Evolutionary conservation across 106 monocot genomes (phyloP), one percentile per base, ranked within the genome.

Genomic region (Triglochin maritima): DNA sequence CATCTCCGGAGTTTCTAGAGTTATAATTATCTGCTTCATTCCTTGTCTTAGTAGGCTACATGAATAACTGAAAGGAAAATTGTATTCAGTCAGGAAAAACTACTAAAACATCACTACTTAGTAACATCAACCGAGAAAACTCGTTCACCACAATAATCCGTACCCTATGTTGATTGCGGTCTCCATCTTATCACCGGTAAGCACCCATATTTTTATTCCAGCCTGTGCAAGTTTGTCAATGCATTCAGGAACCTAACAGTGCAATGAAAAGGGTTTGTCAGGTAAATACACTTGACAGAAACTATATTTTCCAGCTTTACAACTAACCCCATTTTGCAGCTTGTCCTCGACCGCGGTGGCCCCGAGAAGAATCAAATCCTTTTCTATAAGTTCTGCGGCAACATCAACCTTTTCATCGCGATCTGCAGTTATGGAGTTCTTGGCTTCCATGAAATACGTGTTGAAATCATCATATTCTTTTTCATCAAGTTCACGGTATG

Each of bases 91-190:
- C 29, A 29, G 29, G 29, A 29, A 29, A 29, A 29, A 29, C 29
- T 29, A 29, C 29, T 29, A 29, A 1, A 29, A 29, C 29, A 29
- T 29, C 29, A 29, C 29, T 29, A 29, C 29, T 29, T 29, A 1
- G 29, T 29, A 29, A 29, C 29, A 29, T 29, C 29, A 29, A 29
- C 1, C 29, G 29, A 29, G 29, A 29, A 29, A 29, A 29, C 29
- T 29, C 29, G 29, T 29, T 29, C 29, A 29, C 29, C 29, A 0
- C 29, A 29, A 29, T 29, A 55, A 46, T 17, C 8, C 1, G 4
- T 85, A 96, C 95, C 96, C 96, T 64, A 98, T 98, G 73, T 98
- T 98, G 75, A 98, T 86, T 57, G 96, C 91, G 56, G 96, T 91
- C 71, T 98, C 95, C 91, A 98, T 88, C 80, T 98, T 98, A 68